Evolutionary conservation across 306 rosid genomes (phyloP), one percentile per base, ranked within the genome.

Genomic region (Cyamopsis tetragonoloba): DNA sequence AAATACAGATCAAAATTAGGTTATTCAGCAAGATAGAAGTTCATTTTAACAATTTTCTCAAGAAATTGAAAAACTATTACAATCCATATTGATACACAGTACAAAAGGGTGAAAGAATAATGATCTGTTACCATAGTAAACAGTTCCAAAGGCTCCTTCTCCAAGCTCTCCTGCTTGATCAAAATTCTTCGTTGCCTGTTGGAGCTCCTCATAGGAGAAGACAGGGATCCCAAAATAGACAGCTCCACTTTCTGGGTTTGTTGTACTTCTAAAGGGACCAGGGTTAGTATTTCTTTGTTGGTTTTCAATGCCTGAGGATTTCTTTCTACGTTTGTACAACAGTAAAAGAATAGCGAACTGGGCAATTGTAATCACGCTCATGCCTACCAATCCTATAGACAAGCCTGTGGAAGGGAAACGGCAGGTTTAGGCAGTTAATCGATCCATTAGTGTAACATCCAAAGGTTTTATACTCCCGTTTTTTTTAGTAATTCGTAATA

Each of bases 171-270:
- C 74, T 6, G 81, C 72, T 23, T 20, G 31, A 41, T 82, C 78
- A 66, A 86, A 89, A 34, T 82, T 80, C 37, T 84, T 64, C 6
- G 96, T 89, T 23, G 90, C 88, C 35, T 72, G 39, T 65, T 68
- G 66, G 3, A 89, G 85, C 30, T 74, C 70, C 14, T 62, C 68
- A 8, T 69, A 56, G 61, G 77, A 62, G 65, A 79, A 79, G 51
- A 79, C 23, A 0, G 73, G 77, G 37, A 79, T 41, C 13, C 70
- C 73, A 38, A 44, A 74, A 70, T 46, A 62, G 31, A 69, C 28
- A 62, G n/a, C 43, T 22, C 80, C 12, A 55, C 39, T 47, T 39
- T 55, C 77, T 22, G 15, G 44, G 32, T 6, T 8, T 20, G 68
- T 43, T 46, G 60, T 19, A 27, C n/a, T 44, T 50, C 38, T 20